These are phyloP conservation scores for Ogataea nonfermentans DNA, from an alignment of 805 yeast species.

Conservation along the genomic window DNA sequence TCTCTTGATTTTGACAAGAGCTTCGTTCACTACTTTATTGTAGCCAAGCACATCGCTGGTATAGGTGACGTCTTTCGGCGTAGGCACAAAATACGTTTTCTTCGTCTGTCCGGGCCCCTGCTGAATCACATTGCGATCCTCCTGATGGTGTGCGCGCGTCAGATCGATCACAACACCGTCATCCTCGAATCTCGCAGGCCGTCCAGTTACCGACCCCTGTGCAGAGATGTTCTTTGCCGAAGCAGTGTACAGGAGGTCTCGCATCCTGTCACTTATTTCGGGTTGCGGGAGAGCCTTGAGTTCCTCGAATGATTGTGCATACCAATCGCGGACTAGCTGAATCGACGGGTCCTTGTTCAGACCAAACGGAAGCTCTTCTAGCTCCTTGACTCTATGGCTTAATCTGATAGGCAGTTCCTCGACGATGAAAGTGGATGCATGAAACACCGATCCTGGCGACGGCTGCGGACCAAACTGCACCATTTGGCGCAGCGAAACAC, in stretches of 20 bases:
- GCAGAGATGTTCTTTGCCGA: conserved; percentile 3
- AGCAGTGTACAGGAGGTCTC: conserved; percentile 33
- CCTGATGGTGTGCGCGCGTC: conserved; percentile 16
- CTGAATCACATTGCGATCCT: neutral
- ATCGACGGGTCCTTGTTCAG: conserved; percentile 73
- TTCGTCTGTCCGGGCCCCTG: conserved; percentile 16
- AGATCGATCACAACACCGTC: conserved; percentile 44
- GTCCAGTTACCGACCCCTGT: conserved; percentile 10
- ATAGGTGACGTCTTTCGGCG: conserved; percentile 59
- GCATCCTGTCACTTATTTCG: conserved; percentile 41
- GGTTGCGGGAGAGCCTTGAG: conserved; percentile 66
- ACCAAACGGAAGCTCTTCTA: conserved; percentile 77
- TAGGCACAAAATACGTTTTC: conserved; percentile 49
- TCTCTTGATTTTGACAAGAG: conserved; percentile 68
- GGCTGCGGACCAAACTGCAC: conserved; percentile 86
- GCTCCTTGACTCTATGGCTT: conserved; percentile 81
- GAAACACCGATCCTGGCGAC: conserved; percentile 70
- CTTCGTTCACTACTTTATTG: conserved; percentile 63
- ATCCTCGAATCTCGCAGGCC: conserved; percentile 38
- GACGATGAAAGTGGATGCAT: conserved; percentile 80
- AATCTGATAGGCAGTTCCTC: conserved; percentile 85
- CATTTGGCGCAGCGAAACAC: conserved; percentile 83
- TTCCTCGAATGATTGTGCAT: conserved; percentile 86
- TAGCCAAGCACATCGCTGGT: conserved; percentile 73
- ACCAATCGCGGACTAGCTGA: conserved; percentile 78